Evolutionary conservation across 2,329 filamentous ascomycete species (phyloP).

Genomic region (Aspergillus fructus): DNA sequence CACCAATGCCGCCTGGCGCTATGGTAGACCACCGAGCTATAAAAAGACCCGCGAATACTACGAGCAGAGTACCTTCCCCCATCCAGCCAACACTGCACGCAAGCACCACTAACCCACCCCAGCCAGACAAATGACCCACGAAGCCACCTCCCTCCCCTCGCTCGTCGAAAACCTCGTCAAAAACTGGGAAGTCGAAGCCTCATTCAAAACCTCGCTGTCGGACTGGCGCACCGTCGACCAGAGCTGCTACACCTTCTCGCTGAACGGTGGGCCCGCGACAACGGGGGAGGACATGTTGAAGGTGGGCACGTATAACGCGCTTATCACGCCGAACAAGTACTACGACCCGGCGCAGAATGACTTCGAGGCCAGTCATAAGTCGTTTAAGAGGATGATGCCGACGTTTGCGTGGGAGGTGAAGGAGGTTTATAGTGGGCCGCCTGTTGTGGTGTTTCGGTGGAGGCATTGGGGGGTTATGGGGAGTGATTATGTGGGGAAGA

Average conservation of each 20-base stretch:
- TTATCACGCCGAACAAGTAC: constrained; percentile 63
- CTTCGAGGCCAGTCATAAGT: constrained; percentile 66
- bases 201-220: constrained; percentile 60
- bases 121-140: constrained; percentile 61
- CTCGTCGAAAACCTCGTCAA: constrained; percentile 70
- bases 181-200: constrained; percentile 72
- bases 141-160: constrained; percentile 55
- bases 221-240: constrained; percentile 68
- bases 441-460: constrained; percentile 64
- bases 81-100: too few species aligned
- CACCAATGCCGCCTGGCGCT: constrained; percentile 56
- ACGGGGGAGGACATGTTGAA: constrained; percentile 64
- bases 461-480: constrained; percentile 68
- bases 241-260: constrained; percentile 60
- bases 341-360: constrained; percentile 63
- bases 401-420: constrained; percentile 70
- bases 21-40: constrained; percentile 63
- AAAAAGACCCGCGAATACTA: constrained; percentile 62
- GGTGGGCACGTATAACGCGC: constrained; percentile 68
- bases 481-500: constrained; percentile 64
- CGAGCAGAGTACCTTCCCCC: constrained; percentile 49
- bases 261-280: constrained; percentile 61
- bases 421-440: constrained; percentile 66
- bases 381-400: constrained; percentile 72
- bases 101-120: background rate